Percentiles rank a stretch among this genome's conserved stretches.
phyloP scores from a whole-genome alignment of 306 rosid species.

The Sicyos baderoa region DNA sequence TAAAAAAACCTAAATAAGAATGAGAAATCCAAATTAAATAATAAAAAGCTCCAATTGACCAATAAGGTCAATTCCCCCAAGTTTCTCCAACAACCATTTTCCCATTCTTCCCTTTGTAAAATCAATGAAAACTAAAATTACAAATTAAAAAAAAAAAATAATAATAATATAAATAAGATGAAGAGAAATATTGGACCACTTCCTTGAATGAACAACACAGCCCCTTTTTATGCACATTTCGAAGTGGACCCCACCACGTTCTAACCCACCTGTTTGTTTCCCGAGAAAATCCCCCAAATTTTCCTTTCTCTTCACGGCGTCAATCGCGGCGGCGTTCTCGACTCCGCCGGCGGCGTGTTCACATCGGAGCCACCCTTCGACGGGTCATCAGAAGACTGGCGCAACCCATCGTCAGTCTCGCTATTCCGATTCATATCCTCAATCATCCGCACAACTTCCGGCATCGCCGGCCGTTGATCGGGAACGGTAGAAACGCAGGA shows the following conservation, averaged over 20 bases:
- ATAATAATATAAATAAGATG: not conserved
- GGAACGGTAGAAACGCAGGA: constrained; percentile 87
- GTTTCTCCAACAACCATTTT: not conserved
- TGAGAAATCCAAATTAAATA: not conserved
- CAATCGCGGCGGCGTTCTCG: constrained; percentile 63
- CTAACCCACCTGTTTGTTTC: not conserved
- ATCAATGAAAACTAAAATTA: constrained; percentile 13
- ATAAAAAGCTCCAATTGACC: not conserved
- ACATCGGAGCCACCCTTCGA: constrained; percentile 76
- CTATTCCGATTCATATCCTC: constrained; percentile 62
- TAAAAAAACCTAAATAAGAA: not conserved
- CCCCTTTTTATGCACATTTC: not conserved
- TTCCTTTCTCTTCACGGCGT: constrained; percentile 39
- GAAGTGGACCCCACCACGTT: not conserved
- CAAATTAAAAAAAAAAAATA: too few relatives aligned
- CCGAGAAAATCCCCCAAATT: not conserved
- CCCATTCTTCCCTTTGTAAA: not conserved
- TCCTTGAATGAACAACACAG: not conserved
- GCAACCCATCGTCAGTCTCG: constrained; percentile 75
- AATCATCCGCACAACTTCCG: constrained; percentile 81
- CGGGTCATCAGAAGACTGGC: constrained; percentile 93
- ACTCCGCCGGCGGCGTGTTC: constrained; percentile 62
- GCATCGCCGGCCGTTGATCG: constrained; percentile 74
- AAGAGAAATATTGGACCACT: not conserved
- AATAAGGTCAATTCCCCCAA: not conserved